These are phyloP conservation scores for Entophlyctis luteolus DNA, from an alignment of 192 early-diverging fungal species.

Conservation along the genomic window DNA sequence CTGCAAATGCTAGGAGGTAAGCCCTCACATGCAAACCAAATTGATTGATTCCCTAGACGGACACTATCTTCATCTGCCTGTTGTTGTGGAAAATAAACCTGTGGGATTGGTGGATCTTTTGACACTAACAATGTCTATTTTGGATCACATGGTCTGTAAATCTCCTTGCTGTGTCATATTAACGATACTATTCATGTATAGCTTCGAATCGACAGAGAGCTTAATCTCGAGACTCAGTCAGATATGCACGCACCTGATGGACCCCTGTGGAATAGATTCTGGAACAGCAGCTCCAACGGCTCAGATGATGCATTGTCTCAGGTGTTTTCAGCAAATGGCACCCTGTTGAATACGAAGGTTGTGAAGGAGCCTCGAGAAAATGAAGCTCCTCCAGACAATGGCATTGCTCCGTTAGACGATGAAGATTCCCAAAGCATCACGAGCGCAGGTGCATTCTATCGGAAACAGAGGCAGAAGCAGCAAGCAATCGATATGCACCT, in stretches of 20 bases:
- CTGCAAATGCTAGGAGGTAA: constrained; percentile 44
- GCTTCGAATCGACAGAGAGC: constrained; percentile 21
- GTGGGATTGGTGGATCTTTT: constrained; percentile 52
- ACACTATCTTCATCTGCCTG: constrained; percentile 50
- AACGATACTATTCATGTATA: neutral
- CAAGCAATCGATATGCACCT: neutral
- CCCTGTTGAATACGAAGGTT: neutral
- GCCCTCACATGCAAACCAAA: neutral
- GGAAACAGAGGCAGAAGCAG: constrained; percentile 10
- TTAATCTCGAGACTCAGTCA: neutral
- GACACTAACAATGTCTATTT: constrained; percentile 46
- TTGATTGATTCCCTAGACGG: constrained; percentile 22
- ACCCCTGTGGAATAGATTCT: constrained; percentile 48
- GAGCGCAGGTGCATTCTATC: constrained; percentile 20
- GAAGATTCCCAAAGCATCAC: constrained; percentile 19
- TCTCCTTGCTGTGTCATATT: neutral
- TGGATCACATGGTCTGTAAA: constrained; percentile 15
- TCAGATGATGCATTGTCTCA: neutral
- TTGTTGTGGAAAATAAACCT: constrained; percentile 35
- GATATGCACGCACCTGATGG: constrained; percentile 16
- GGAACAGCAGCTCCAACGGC: constrained; percentile 25
- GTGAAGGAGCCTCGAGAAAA: no score
- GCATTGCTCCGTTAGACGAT: constrained; percentile 13
- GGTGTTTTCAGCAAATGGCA: neutral
- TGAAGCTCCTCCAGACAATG: neutral